Base-by-base conservation (phyloP, 257 asterid species). In the Solanum sparsipilum region DNA sequence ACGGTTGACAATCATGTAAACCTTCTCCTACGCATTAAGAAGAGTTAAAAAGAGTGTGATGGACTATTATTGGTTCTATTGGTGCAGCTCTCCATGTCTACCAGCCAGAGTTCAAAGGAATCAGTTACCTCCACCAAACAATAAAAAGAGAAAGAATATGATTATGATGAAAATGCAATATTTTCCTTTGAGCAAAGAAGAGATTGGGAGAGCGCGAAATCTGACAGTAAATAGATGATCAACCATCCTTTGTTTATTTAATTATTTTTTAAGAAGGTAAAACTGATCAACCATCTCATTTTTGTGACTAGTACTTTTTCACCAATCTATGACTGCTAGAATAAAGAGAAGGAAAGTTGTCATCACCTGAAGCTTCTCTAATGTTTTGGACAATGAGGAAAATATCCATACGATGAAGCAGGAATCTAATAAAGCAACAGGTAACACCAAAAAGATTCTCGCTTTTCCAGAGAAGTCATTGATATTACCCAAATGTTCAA, bases 281-380 rank as follows among this genome's bases (percentile, higher is more conserved):
- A 76, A 76, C 84, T 16, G 78, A 85, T 12, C 82, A 38, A 67
- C 82, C 82, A 68, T 67, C 35, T 85, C 21, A 63, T 68, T 52
- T 27, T 60, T n/a, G n/a, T 32, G 32, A 68, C 23, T 32, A 27
- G 38, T 29, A 38, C 52, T 68, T 71, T 7, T 65, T 85, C 29
- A 67, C 81, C 70, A 73, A 48, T 86, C 38, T 48, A 73, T 76
- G 13, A 85, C 58, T 25, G 32, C 35, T 36, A 21, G 38, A 89
- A 38, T 35, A 25, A 46, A 36, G 25, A 39, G 13, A 88, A 36
- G 68, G 81, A 27, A 48, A 20, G 32, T 34, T 36, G 63, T 13
- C 38, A 73, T 88, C 86, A 96, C 99, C 98, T 97, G 99, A 92
- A 97, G 99, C 91, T 97, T 97, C 95, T 95, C 99, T 91, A 97